phyloP scores from a whole-genome alignment of 2,329 filamentous ascomycete genomes.

The Reticulascus tulasneorum region DNA sequence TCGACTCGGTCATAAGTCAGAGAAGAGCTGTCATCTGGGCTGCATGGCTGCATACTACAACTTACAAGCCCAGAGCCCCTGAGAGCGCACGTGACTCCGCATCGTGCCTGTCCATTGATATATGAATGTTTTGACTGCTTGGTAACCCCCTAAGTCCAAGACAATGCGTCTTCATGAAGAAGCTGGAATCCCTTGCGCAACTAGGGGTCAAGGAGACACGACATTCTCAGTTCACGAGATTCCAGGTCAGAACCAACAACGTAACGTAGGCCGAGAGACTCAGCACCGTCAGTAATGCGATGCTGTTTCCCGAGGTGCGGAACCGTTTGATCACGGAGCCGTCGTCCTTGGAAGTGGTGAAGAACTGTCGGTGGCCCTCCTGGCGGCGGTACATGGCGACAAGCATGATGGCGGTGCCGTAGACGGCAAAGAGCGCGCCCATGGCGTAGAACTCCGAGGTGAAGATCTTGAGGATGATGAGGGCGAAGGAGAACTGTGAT shows the following conservation, averaged over 20 bases:
- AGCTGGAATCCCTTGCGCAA: too few species aligned
- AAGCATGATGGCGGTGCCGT: slow-evolving; percentile 78
- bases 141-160: too few species aligned
- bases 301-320: slow-evolving; percentile 60
- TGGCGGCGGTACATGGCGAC: slow-evolving; percentile 83
- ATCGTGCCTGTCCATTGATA: too few species aligned
- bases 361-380: slow-evolving; percentile 93
- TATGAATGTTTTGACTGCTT: too few species aligned
- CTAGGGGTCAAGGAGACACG: neutral
- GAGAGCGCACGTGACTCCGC: too few species aligned
- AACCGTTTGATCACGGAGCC: slow-evolving; percentile 47
- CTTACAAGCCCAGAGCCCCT: too few species aligned
- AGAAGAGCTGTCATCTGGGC: too few species aligned
- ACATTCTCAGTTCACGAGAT: slow-evolving; percentile 26
- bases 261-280: slow-evolving; percentile 56
- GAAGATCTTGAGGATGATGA: slow-evolving; percentile 95
- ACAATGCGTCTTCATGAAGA: too few species aligned
- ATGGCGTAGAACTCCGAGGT: slow-evolving; percentile 95
- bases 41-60: too few species aligned
- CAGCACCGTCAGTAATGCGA: slow-evolving; percentile 52
- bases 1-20: too few species aligned
- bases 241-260: slow-evolving; percentile 53
- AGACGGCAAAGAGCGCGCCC: slow-evolving; percentile 91
- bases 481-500: slow-evolving; percentile 89
- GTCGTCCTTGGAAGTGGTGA: slow-evolving; percentile 46